These are phyloP conservation scores for Gardenia jasminoides DNA, from an alignment of 257 asterid genomes.

Conservation along the genomic window DNA sequence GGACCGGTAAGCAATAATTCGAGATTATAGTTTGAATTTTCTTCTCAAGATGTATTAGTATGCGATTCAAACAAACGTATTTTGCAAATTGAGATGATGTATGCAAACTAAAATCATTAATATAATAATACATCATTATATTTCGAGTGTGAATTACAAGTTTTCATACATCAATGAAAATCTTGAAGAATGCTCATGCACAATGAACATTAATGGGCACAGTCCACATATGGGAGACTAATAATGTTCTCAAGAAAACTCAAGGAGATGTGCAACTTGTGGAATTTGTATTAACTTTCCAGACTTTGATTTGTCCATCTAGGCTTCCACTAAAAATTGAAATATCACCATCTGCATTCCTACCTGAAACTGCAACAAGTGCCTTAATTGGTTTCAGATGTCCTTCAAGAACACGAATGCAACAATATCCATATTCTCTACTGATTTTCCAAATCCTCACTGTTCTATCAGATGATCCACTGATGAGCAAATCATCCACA, in stretches of 20 bases:
- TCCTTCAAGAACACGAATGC: constrained; percentile 49
- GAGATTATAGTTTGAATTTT: no score
- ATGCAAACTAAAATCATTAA: no score
- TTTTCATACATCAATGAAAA: not conserved
- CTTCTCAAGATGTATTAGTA: not conserved
- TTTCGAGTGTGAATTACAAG: not conserved
- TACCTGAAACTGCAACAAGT: constrained; percentile 26
- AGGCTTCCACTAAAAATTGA: constrained; percentile 53
- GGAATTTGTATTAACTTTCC: constrained; percentile 37
- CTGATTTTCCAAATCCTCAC: constrained; percentile 49
- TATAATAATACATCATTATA: not conserved
- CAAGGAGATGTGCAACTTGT: not conserved
- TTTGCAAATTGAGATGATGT: not conserved
- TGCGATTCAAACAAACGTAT: no score
- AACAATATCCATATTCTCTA: constrained; percentile 19
- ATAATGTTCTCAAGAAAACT: not conserved
- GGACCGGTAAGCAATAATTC: no score
- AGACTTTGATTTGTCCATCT: constrained; percentile 58
- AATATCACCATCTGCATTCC: constrained; percentile 25
- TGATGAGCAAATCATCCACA: constrained; percentile 39
- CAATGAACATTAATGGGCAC: not conserved
- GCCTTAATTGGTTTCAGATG: constrained; percentile 51
- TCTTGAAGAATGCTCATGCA: no score
- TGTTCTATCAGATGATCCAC: constrained; percentile 57
- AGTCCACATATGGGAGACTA: not conserved